Base-by-base conservation (phyloP, 106 monocot species). In the Apostasia shenzhenica region DNA sequence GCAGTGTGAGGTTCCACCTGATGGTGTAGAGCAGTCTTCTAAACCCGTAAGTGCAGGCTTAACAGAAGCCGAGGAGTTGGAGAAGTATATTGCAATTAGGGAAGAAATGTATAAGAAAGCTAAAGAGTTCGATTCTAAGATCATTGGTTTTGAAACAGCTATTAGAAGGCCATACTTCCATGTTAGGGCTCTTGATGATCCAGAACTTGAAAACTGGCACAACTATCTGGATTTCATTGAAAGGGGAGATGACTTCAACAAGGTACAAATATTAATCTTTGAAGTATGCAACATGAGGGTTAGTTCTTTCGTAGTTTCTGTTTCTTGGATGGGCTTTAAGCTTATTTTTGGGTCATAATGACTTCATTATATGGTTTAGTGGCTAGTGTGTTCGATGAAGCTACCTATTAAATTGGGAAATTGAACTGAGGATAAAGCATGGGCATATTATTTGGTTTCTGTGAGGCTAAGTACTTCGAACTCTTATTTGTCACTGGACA, bases 171-270 rank as follows among this genome's bases (percentile, higher is more conserved):
- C 95, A 61, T 97, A 97, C 74, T 97, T 97, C 67, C 95, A 97
- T 84, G 86, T 92, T 67, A 86, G 80, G 77, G 84, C 95, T 67
- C 95, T 97, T 74, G 95, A 97, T 73, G 92, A 89, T 60, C 79
- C 86, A 70, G 95, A 97, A 77, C 95, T 97, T 89, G 95, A 97
- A 13, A 97, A 97, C 61, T 97, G 95, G 95, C 92, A 97, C 71
- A 86, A 72, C 69, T 97, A 97, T 83, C 86, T 97, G 73, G 89
- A 92, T 81, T 92, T 92, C 72, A 81, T 85, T 58, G 89, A 89
- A 81, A 92, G 85, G 60, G 95, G 88, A 62, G 86, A 92, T 70
- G 95, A 97, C 60, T 82, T 97, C 41, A 97, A 92, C 63, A 97
- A 97, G 95, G 95, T 97, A 87, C 68, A 57, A 57, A 49, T 74